Conservation (phyloP, 805 yeast species). For the Saccharomycopsis malanga region DNA sequence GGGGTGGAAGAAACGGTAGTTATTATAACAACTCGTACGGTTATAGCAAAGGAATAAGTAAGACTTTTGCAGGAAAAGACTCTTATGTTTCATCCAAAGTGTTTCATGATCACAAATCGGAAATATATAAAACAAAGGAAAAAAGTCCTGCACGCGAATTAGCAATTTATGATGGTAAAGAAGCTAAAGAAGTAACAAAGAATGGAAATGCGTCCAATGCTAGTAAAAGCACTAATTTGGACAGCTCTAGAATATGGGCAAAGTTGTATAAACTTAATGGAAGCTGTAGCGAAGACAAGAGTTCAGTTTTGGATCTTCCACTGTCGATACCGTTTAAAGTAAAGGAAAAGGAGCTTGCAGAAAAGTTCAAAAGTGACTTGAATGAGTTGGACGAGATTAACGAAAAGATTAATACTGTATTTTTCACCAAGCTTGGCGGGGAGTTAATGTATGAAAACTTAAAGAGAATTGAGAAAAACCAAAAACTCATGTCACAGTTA, state of each 20-base stretch:
- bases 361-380: constrained; percentile 18
- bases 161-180: too few relatives aligned
- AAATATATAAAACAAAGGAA: neutral
- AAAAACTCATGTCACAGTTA: constrained; percentile 6
- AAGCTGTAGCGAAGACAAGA: neutral
- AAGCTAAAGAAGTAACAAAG: neutral
- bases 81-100: neutral
- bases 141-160: neutral
- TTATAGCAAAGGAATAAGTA: neutral
- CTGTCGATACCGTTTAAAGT: constrained; percentile 1
- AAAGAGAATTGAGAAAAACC: constrained; percentile 12
- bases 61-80: neutral
- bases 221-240: constrained; percentile 7
- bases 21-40: neutral
- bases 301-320: neutral
- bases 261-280: constrained; percentile 10
- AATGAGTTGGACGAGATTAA: constrained; percentile 19
- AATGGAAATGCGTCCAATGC: neutral
- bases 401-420: constrained; percentile 7
- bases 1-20: too few relatives aligned
- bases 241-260: constrained; percentile 21
- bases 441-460: constrained; percentile 17
- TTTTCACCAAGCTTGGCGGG: constrained; percentile 1
- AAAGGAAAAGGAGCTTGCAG: constrained; percentile 12
- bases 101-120: neutral